Evolutionary conservation across 108 stramenopile species (phyloP), one percentile per base, ranked within the genome.

Genomic region (Pseudonitzschia delicatissima): DNA sequence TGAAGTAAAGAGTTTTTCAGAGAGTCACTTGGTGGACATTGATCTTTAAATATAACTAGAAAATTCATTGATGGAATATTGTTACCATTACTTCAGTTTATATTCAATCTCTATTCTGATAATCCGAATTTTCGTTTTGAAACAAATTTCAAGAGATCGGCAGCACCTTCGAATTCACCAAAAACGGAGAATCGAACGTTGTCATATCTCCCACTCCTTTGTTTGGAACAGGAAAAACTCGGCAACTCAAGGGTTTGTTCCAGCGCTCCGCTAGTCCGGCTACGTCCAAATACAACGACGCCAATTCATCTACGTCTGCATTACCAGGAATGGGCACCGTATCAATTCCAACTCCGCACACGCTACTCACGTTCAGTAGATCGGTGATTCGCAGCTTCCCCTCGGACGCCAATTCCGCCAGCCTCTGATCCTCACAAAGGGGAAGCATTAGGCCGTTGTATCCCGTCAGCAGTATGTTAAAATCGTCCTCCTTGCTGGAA

Each of bases 391-490:
- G 29, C 17, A 55, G 20, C 71, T 45, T 49, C 21, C 21, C 26
- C 51, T 37, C 36, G 31, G 45, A 26, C 20, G 39, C 63, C 9
- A 91, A 60, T 65, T 89, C 84, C 0, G 87, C 81, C 35, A 94
- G 63, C 48, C 93, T 67, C 4, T 34, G 25, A 65, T 94, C 93
- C 70, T 94, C 93, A 31, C 87, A 83, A 1, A 94, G 77, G 20
- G 93, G 93, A 0, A 94, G 69, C 93, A 94, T 94, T 13, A 94
- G 48, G 2, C 93, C 90, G 64, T 88, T 82, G 58, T 94, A 94
- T 21, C 93, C 93, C 1, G 83, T 87, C 3, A 59, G 67, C 35
- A 58, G 40, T 25, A 94, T 82, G 23, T 69, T 71, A 2, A 80
- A 82, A 34, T 88, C 33, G 6, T 34, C 33, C 11, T 34, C 17